Evolutionary conservation across 345 rosid genomes (phyloP), one percentile per base, ranked within the genome.

Genomic region (Lumnitzera racemosa): DNA sequence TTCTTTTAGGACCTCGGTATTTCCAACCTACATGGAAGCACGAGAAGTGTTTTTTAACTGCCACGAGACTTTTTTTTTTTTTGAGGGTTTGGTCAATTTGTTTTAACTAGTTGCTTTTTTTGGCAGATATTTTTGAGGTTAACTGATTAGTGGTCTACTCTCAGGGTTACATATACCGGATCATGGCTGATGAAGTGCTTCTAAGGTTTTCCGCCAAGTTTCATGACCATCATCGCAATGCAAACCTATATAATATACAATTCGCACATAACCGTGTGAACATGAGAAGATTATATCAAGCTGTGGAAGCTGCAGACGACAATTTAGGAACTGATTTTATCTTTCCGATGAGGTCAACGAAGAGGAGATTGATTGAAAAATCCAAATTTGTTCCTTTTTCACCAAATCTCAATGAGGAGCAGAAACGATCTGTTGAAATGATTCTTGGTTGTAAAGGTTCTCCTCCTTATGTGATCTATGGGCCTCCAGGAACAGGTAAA

Each of bases 401-500:
- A 1, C 43, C 61, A 53, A 65, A 14, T 51, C 71, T 85, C 11
- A 85, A 82, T 2, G 78, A 69, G 74, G 90, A 85, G 71, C 90
- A 85, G 65, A 69, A 46, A 52, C 68, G 5, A 67, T 75, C 83
- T 0, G 56, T 85, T 55, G 69, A 73, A 71, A 76, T 58, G 76
- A 78, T 82, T 51, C 83, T 82, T 43, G 71, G 81, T 17, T 78
- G 85, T 71, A 67, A 70, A 64, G 85, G 85, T 47, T 83, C 73
- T 57, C 83, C 83, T 31, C 87, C 90, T 6, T 85, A 80, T 65
- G 74, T 80, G 59, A 82, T 84, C 58, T 71, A 73, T 9, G 90
- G 90, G 43, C 90, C 90, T 55, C 90, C 90, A 5, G 90, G 90
- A 12, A 84, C 90, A 0, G 90, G 85, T 14, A 84, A 84, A 68